phyloP scores from a whole-genome alignment of 441 rosid genomes.

The Brassica hybrid region DNA sequence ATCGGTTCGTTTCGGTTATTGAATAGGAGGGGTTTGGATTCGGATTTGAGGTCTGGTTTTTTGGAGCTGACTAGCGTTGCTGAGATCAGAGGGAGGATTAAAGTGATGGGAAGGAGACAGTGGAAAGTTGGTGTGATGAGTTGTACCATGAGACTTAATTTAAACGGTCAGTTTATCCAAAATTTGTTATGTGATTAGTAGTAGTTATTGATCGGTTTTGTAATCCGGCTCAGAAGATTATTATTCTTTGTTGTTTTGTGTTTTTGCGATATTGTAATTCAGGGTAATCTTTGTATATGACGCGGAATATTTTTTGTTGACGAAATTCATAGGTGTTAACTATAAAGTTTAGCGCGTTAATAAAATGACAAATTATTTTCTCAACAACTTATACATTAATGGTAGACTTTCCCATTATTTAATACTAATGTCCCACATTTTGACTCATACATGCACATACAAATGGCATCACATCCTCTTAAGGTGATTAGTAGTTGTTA shows the following conservation, averaged over 20 bases:
- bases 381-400: neutral
- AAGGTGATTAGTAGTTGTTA: slow-evolving; percentile 29
- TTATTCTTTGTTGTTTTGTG: neutral
- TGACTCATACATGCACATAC: neutral
- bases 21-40: slow-evolving; percentile 20
- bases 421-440: neutral
- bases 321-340: neutral
- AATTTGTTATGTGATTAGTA: slow-evolving; percentile 47
- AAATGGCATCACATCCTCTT: too few species aligned
- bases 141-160: slow-evolving; percentile 54
- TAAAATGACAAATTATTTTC: neutral
- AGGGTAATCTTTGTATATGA: neutral
- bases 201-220: slow-evolving; percentile 15
- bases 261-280: neutral
- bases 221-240: slow-evolving; percentile 1
- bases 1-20: slow-evolving; percentile 42
- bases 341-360: neutral
- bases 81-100: slow-evolving; percentile 51
- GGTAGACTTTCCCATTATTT: neutral
- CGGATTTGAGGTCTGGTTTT: slow-evolving; percentile 48
- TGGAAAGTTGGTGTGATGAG: slow-evolving; percentile 47
- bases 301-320: too few species aligned
- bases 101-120: slow-evolving; percentile 46
- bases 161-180: slow-evolving; percentile 38
- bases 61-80: slow-evolving; percentile 53